A percentile compares a stretch with the other conserved stretches of the same genome.
These are phyloP conservation scores for Fusarium sp. DNA, from an alignment of 2,329 filamentous ascomycete species.

Conservation along the genomic window DNA sequence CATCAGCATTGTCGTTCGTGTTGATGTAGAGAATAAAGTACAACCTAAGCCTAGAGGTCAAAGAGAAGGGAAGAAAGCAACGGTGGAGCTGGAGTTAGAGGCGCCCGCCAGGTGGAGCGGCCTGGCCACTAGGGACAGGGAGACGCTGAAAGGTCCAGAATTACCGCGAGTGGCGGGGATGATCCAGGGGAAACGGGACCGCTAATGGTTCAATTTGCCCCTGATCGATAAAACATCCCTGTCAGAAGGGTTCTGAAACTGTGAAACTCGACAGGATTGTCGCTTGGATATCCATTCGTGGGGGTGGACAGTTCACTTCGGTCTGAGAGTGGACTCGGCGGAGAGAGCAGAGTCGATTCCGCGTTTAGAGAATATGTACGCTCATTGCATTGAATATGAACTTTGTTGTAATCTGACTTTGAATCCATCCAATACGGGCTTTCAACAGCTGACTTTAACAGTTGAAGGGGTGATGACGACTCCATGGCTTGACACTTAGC, in stretches of 20 bases:
- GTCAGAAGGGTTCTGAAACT: constrained; percentile 35
- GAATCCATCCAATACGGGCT: background rate
- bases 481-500: background rate
- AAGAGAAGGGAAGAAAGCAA: constrained; percentile 9
- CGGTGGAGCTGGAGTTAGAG: background rate
- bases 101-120: background rate
- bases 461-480: constrained; percentile 19
- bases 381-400: background rate
- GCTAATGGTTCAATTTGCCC: constrained; percentile 36
- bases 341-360: background rate
- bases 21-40: constrained; percentile 7
- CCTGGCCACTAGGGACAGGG: background rate
- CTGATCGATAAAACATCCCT: constrained; percentile 12
- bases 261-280: constrained; percentile 27
- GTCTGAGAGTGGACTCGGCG: background rate
- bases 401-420: background rate
- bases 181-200: constrained; percentile 32
- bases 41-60: constrained; percentile 2
- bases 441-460: background rate
- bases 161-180: constrained; percentile 23
- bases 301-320: background rate
- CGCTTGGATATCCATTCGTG: constrained; percentile 2
- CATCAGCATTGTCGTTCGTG: background rate
- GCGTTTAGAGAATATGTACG: background rate
- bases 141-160: constrained; percentile 13